Base-by-base conservation (phyloP, 179 eudicot species). In the Patellifolia procumbens region DNA sequence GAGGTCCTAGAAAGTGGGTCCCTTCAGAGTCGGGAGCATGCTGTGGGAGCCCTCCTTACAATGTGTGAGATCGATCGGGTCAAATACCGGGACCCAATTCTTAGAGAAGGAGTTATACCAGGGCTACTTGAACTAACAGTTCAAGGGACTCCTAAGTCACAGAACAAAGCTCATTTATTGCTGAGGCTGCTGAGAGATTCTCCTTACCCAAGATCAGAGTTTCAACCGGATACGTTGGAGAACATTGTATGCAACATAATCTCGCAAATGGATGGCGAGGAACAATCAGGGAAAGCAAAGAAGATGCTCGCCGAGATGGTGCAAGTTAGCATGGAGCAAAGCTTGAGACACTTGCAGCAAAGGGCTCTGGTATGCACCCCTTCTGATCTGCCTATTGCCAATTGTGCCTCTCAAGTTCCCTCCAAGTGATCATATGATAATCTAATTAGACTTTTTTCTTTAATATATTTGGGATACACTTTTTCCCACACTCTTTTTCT, bases 301-400 rank as follows among this genome's bases (percentile, higher is more conserved):
- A 84, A 89, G 85, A 90, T 96, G 97, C 83, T 96, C 60, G 86
- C 97, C 0, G 98, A 93, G 51, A 96, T 96, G 99, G 98, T 96
- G 11, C 98, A 93, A 75, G 96, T 91, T 72, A 96, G 99, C 80
- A 96, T 93, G 99, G 98, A 96, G 80, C 97, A 90, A 85, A 96
- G 99, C 80, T 85, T 90, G 87, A 82, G 89, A 80, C 97, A 90
- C 76, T 75, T 96, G 78, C 94, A 93, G 75, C 89, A 88, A 76
- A 83, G 99, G 86, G 99, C 99, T 67, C 72, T 91, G 66, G 89
- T 93, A 20, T 93, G 97, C 87, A 88, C 87, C 66, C 91, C 91
- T 26, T 71, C 88, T 48, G 89, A 87, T 81, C 81, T 88, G 72
- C 80, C 91, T 15, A 78, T 89, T 46, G 56, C 88, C 72, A 81